Evolutionary conservation across 2,329 filamentous ascomycete genomes (phyloP), one percentile per base, ranked within the genome.

Genomic region (Sporothrix brasiliensis): DNA sequence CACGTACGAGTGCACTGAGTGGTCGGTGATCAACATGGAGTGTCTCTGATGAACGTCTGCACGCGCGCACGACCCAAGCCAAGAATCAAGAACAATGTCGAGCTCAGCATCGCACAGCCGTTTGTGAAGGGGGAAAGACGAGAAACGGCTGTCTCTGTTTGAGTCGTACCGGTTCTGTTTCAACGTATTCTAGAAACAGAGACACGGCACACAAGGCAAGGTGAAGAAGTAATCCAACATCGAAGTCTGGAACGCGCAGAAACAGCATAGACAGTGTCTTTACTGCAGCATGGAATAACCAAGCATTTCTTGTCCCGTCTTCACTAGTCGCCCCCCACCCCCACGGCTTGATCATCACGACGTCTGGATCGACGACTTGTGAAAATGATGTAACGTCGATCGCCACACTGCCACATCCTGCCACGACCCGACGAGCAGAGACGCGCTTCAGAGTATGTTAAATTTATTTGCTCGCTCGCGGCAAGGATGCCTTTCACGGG

Each of bases 401-500:
- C 61, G 50, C 61, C 44, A 41, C 61, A 65, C 61, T 65, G 61
- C 44, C 44, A 34, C 61, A 50, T 16, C 58, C 39, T 65, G 61
- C 44, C 24, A 21, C 61, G n/a, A 27, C 58, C 39, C 21, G 58
- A 47, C n/a, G 21, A 39, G 39, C 34, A 24, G 27, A 61, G 34
- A 61, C 39, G 34, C 58, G 58, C 21, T 24, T 4, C 34, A 44
- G 30, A 58, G 11, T 9, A 21, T 27, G 47, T 44, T 13, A 11
- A 44, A 4, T 61, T 44, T 13, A n/a, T 19, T 1, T 30, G 13
- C 52, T 27, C 24, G 7, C 24, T 24, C 52, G 16, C 10, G 13
- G 5, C 21, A 9, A 19, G 21, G 52, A 13, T 21, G 4, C 1
- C 50, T 53, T 24, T 21, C 50, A 24, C n/a, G 50, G 50, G 24